Base-by-base conservation (phyloP, 768 basidiomycete species). In the Mycena metata region DNA sequence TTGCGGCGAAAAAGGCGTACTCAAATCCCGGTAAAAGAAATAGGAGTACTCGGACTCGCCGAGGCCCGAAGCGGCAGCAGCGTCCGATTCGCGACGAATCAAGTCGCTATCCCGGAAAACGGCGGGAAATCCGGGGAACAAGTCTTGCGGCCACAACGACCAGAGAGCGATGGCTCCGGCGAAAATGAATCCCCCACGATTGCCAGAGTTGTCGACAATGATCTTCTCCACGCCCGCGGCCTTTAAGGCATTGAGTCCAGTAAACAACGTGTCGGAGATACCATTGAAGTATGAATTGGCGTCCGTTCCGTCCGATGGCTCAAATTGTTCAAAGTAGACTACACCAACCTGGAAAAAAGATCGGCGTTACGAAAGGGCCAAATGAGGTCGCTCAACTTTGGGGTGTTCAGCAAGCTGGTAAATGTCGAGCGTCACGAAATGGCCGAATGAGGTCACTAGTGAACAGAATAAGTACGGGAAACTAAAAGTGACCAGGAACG, bases 371-470 rank as follows among this genome's bases (percentile, higher is more conserved):
- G n/a, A n/a, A n/a, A n/a, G n/a, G n/a, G n/a, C n/a, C n/a, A n/a
- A n/a, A n/a, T n/a, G n/a, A n/a, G n/a, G n/a, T n/a, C n/a, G n/a
- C n/a, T n/a, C n/a, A n/a, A 72, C 71, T 59, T 72, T 69, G 5
- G 71, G 71, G 43, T 72, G 68, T 21, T 72, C 52, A 2, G 45
- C 59, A 17, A 72, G 68, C 57, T 72, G 71, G 56, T 72, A 72
- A 43, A 72, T 66, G 41, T 72, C 71, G n/a, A 72, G 68, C 21
- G 71, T 72, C n/a, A 72, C 60, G 51, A 72, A 72, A 30, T 72
- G 71, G 19, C 67, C 71, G 56, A 72, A 65, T 1, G 68, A 69
- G 13, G 33, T 72, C 33, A 72, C 71, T 72, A 24, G 45, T n/a
- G 2, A 33, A 12, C 7, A 10, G 9, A 30, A 16, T 7, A 7